Percentiles rank a stretch among this genome's conserved stretches.
phyloP scores from a whole-genome alignment of 176 grass and related monocot genomes.

The Phyllostachys edulis region DNA sequence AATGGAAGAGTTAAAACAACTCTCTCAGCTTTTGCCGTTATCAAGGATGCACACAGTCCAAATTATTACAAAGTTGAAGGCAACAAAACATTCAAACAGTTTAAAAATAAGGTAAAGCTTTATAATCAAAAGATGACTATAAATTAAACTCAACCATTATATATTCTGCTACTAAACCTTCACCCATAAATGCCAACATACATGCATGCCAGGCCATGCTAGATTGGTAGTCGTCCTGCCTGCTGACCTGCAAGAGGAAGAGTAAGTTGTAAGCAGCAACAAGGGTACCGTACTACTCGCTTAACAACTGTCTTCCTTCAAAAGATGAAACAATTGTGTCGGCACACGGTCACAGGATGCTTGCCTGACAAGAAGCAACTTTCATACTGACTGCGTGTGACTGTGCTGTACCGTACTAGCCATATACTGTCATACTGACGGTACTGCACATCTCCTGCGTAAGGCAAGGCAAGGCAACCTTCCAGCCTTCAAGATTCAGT shows the following conservation, averaged over 20 bases:
- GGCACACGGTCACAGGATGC: neutral
- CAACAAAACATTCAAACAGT: no score
- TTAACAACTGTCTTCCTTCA: neutral
- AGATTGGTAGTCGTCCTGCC: neutral
- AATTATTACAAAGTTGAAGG: no score
- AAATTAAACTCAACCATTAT: no score
- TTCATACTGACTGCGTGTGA: no score
- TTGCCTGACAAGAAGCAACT: conserved; percentile 1
- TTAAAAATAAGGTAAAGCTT: no score
- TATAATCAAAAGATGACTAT: no score
- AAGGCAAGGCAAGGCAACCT: neutral
- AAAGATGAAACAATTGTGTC: neutral
- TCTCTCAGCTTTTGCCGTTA: no score
- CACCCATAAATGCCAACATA: no score
- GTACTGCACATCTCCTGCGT: neutral
- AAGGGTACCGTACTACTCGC: no score
- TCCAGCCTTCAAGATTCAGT: neutral
- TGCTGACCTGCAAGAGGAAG: neutral
- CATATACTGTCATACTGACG: neutral
- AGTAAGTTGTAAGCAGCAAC: neutral
- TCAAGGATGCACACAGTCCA: no score
- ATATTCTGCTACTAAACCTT: no score
- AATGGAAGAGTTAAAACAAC: no score
- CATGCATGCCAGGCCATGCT: neutral
- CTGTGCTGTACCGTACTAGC: neutral